phyloP scores from a whole-genome alignment of 805 yeast species.

The Metschnikowia bowlesiae region DNA sequence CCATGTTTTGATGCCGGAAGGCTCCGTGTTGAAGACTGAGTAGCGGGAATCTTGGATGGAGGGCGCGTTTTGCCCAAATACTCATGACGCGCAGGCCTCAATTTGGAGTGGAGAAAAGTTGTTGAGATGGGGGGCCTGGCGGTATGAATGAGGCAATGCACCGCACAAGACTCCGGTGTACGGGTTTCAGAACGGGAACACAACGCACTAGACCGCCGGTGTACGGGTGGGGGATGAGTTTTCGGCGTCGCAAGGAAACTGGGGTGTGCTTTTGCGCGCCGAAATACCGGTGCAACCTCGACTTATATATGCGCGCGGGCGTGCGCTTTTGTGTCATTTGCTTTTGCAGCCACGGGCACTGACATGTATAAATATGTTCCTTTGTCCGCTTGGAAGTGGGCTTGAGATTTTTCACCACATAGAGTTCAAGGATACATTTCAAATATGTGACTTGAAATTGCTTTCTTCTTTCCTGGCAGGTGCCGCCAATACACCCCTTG shows the following conservation, averaged over 20 bases:
- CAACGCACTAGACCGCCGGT: too few species aligned
- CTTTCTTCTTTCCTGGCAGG: too few species aligned
- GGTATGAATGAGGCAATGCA: neutral
- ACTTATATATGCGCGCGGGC: neutral
- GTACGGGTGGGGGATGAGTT: too few species aligned
- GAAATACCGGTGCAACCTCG: neutral
- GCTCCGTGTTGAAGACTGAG: neutral
- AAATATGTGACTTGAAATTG: too few species aligned
- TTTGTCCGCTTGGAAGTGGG: neutral
- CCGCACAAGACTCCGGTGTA: neutral
- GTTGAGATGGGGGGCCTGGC: too few species aligned
- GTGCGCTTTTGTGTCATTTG: slow-evolving; percentile 2
- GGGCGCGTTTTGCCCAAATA: slow-evolving; percentile 2
- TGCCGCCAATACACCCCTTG: too few species aligned
- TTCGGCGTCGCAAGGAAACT: too few species aligned
- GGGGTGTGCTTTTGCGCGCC: neutral
- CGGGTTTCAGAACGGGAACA: neutral
- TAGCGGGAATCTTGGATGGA: neutral
- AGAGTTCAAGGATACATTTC: too few species aligned
- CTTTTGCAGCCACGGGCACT: slow-evolving; percentile 1
- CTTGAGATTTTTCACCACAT: too few species aligned
- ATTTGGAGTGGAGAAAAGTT: neutral
- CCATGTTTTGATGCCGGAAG: slow-evolving; percentile 6
- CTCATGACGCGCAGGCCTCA: slow-evolving; percentile 1
- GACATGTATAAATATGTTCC: neutral